Base-by-base conservation (phyloP, 2,329 filamentous ascomycete species). In the Aspergillus sp. region DNA sequence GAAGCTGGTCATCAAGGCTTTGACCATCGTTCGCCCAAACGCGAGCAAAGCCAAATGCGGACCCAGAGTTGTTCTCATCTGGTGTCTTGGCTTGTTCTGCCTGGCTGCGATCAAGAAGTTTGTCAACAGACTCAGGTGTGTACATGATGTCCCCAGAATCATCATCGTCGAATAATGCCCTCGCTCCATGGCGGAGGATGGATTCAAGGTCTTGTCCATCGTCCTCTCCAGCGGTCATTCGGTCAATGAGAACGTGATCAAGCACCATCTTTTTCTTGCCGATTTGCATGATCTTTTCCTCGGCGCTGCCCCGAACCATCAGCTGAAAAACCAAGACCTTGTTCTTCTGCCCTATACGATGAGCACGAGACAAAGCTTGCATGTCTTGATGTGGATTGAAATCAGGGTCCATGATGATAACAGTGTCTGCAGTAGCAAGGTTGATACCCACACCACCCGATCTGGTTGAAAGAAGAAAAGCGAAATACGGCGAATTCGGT, bases 371-470 rank as follows among this genome's bases (percentile, higher is more conserved):
- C 30, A 99, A 82, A 0, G 95, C 95, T 73, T 99, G 95, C 41
- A 99, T 89, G 68, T 99, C 96, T 74, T 99, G 95, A 70, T 99
- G 95, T 0, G 95, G 95, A 61, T 99, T 99, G 80, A 96, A 98
- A 70, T 99, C 95, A 0, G 91, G 91, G 67, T 99, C 93, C 64
- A 98, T 86, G 64, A 99, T 97, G 63, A 99, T 97, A 60, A 99
- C 96, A 0, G 95, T 99, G 70, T 99, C 95, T 3, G 95, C 95
- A 7, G 93, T 96, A 0, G 95, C 95, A 55, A 99, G 82, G 70
- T 99, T 99, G 79, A 99, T 99, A 15, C 95, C 96, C 0, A 99
- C 93, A 68, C 96, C 95, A 54, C 95, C 95, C 17, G 96, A 93
- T 62, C 95, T 88, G 3, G 96, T 99, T 0, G 93, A 98, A 0